phyloP scores from a whole-genome alignment of 352 stramenopile genomes.

The Halophytophthora polymorphica region DNA sequence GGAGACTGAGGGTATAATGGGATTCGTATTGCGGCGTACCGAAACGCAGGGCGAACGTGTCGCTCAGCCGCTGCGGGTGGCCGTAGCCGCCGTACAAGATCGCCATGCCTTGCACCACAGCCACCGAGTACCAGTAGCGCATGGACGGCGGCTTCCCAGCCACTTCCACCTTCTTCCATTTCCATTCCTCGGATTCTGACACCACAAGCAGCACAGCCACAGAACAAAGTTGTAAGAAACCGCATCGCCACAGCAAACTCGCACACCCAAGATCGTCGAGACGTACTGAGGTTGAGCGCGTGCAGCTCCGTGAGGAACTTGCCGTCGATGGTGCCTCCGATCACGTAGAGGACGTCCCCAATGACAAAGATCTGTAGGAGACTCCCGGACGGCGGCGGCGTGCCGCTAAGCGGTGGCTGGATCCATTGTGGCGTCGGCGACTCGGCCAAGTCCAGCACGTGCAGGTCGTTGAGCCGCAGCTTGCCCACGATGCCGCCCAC shows the following conservation, averaged over 20 bases:
- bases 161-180: conserved; percentile 47
- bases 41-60: conserved; percentile 58
- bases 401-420: conserved; percentile 31
- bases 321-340: conserved; percentile 53
- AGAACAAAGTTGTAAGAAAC: conserved; percentile 1
- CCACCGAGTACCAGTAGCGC: conserved; percentile 61
- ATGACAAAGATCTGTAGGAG: conserved; percentile 58
- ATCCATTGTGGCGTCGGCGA: conserved; percentile 25
- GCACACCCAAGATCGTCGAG: too few relatives aligned
- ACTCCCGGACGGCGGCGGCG: conserved; percentile 33
- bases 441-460: conserved; percentile 37
- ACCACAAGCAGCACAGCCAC: neutral
- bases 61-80: conserved; percentile 41
- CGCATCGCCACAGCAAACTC: neutral
- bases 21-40: conserved; percentile 20
- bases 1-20: neutral
- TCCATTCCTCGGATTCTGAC: conserved; percentile 38
- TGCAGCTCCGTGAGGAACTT: conserved; percentile 62
- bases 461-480: conserved; percentile 48
- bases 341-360: conserved; percentile 42
- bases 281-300: conserved; percentile 48
- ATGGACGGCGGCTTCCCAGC: conserved; percentile 46
- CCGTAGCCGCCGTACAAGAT: conserved; percentile 60
- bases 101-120: conserved; percentile 35
- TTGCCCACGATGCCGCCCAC: conserved; percentile 61